A percentile compares a stretch with the other conserved stretches of the same genome.
phyloP scores from a whole-genome alignment of 2,329 filamentous ascomycete species.

The Aureobasidium leucospermi region DNA sequence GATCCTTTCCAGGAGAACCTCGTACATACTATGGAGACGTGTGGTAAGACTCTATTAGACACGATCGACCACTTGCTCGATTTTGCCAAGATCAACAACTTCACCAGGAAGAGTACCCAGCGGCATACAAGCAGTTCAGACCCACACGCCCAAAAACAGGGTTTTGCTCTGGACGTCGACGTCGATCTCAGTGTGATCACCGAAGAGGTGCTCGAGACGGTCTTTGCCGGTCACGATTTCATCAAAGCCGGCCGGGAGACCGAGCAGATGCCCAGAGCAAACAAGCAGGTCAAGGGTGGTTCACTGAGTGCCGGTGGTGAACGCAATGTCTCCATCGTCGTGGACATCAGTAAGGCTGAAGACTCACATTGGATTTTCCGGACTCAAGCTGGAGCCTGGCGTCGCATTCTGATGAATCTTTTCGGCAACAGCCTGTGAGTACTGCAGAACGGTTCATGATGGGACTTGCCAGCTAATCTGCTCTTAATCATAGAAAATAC shows the following conservation, averaged over 20 bases:
- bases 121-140: slow-evolving; percentile 19
- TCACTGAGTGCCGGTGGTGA: not conserved
- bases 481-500: slow-evolving; percentile 39
- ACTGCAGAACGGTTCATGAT: no score
- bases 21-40: slow-evolving; percentile 34
- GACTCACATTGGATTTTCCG: slow-evolving; percentile 33
- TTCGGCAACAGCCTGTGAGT: slow-evolving; percentile 35
- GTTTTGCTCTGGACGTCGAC: slow-evolving; percentile 11
- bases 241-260: slow-evolving; percentile 19
- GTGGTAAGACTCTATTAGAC: slow-evolving; percentile 30
- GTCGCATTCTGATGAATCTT: slow-evolving; percentile 41
- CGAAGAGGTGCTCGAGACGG: slow-evolving; percentile 13
- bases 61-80: slow-evolving; percentile 31
- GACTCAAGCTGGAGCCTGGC: slow-evolving; percentile 38
- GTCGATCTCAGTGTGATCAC: slow-evolving; percentile 13
- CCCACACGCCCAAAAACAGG: slow-evolving; percentile 1
- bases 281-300: not conserved
- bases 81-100: slow-evolving; percentile 34
- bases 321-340: not conserved
- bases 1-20: slow-evolving; percentile 36
- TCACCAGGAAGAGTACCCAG: slow-evolving; percentile 18
- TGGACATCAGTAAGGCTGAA: slow-evolving; percentile 7
- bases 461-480: no score
- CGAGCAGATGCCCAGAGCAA: not conserved
- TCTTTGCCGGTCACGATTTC: slow-evolving; percentile 37